Base-by-base conservation (phyloP, 2,329 filamentous ascomycete genomes). In the Botryotinia convoluta region DNA sequence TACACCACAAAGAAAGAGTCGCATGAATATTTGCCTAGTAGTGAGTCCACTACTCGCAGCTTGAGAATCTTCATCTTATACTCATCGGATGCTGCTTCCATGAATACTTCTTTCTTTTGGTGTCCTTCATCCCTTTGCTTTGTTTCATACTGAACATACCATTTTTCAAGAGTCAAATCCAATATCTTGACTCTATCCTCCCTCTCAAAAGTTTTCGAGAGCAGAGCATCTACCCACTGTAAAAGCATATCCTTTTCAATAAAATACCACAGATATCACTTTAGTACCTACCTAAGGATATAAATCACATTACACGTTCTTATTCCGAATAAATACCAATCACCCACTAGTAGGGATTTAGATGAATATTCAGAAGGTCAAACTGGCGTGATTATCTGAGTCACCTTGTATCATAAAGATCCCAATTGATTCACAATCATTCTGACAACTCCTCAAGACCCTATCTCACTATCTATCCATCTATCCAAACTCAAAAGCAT, bases 261-360 rank as follows among this genome's bases (percentile, higher is more conserved):
- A 9, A 18, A 3, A 18, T 18, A 18, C 4, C 51, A 29, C 5
- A 29, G 10, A 7, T 18, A 57, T 18, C n/a, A 57, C n/a, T 29
- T 18, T 26, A 18, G 7, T 18, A 3, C 1, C n/a, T 29, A 57
- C 18, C n/a, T 29, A 0, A 3, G 2, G 3, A 8, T 3, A 57
- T 9, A 18, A 29, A 29, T 1, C 51, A 9, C n/a, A 57, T 3
- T 29, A 18, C n/a, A 57, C 6, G 7, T 29, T 8, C 51, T 29
- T 16, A 12, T 18, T 57, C 14, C 1, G 51, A 57, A 57, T 57
- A 18, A 6, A 54, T 54, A n/a, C 48, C 26, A 54, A 54, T 29
- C 51, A 2, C 14, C 14, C n/a, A 57, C n/a, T 29, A 57, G 51
- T 18, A 57, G n/a, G n/a, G 51, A 4, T 18, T 57, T 14, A 29